Conservation (phyloP, 1,284 basidiomycete genomes). For the Naganishia liquefaciens region DNA sequence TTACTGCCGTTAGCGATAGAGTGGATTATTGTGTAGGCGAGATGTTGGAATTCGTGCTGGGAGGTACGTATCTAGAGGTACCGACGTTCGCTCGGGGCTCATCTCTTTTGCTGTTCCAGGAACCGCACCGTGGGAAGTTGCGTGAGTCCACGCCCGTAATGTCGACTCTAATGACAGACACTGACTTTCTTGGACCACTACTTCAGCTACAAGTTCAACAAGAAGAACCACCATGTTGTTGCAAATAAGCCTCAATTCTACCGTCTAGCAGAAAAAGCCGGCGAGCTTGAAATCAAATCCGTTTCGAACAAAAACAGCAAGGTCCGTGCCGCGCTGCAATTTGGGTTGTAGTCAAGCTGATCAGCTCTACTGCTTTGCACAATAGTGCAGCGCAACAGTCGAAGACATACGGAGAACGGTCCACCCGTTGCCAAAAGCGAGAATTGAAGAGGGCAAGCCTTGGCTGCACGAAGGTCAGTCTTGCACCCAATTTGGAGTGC, state of each 20-base stretch:
- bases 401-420: constrained; percentile 74
- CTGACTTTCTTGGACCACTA: background rate
- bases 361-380: constrained; percentile 26
- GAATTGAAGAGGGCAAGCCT: constrained; percentile 78
- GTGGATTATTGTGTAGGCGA: constrained; percentile 90
- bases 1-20: constrained; percentile 70
- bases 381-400: constrained; percentile 72
- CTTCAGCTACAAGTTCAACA: constrained; percentile 75
- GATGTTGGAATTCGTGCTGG: constrained; percentile 83
- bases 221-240: constrained; percentile 71
- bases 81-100: background rate
- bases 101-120: background rate
- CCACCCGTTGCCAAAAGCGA: constrained; percentile 81
- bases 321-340: constrained; percentile 34
- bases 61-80: constrained; percentile 56
- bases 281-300: constrained; percentile 76
- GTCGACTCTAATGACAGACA: background rate
- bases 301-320: constrained; percentile 88
- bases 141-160: background rate
- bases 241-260: constrained; percentile 79
- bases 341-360: background rate
- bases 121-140: constrained; percentile 23
- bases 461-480: constrained; percentile 74
- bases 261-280: constrained; percentile 74
- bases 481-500: too few species aligned